Evolutionary conservation across 2,329 filamentous ascomycete species (phyloP), one percentile per base, ranked within the genome.

Genomic region (Cryoendolithus antarcticus): DNA sequence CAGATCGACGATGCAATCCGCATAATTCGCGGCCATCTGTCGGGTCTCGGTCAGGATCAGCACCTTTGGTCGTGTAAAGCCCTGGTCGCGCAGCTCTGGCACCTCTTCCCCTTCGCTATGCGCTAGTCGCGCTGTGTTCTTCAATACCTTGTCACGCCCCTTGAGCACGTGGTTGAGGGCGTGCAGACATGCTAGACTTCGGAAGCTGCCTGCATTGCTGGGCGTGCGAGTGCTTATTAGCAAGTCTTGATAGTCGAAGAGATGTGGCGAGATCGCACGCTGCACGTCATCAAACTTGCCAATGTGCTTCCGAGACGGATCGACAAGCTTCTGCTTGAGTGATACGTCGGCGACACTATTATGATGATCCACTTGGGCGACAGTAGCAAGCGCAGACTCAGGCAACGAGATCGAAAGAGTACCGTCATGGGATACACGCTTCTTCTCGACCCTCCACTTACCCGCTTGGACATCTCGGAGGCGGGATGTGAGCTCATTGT

Each of bases 31-130:
- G 48, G 86, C 93, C 1, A 86, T 80, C 54, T 95, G 80, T 40
- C 88, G 77, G 0, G 91, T 96, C 3, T 91, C 89, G 1, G 95
- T 67, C 11, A 98, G 69, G 59, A 96, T 84, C 12, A 98, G 72
- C 5, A 95, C 80, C 57, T 96, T 96, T 6, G 91, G 91, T 4
- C 91, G 72, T 0, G 89, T 95, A 60, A 95, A 98, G 0, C 91
- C 91, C 62, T 98, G 91, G 50, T 98, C 91, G 46, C 86, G 77
- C 11, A 86, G 68, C 48, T 94, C 86, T 4, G 82, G 64, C 30
- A 83, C 79, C 3, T 53, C 47, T 29, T 70, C 70, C 7, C 73
- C 71, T 3, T 75, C 70, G 39, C 81, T 75, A 50, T 78, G 79
- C 7, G 80, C 69, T 8, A 93, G 63, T 47, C 79, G 84, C 39